Percentiles rank a stretch among this genome's conserved stretches.
Conservation (phyloP, 2,329 filamentous ascomycete species). For the Aspergillus viridinutans region DNA sequence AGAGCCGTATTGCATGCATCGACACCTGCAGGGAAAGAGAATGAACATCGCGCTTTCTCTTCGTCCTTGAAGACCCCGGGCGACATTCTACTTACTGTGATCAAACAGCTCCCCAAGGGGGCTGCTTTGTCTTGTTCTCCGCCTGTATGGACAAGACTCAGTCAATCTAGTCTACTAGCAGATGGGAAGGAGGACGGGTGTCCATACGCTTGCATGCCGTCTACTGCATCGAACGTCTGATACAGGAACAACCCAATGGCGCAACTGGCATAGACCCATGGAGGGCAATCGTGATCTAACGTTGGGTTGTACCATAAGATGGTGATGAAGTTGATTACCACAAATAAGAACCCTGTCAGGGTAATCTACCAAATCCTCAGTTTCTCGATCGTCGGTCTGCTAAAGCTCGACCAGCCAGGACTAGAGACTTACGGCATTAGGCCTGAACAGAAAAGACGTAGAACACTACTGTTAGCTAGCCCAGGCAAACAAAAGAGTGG, state of each 20-base stretch:
- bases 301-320: slow-evolving; percentile 95
- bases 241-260: slow-evolving; percentile 87
- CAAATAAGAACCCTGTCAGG: slow-evolving; percentile 82
- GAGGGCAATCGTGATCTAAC: slow-evolving; percentile 85
- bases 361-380: slow-evolving; percentile 59
- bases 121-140: slow-evolving; percentile 86
- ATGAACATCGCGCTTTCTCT: background rate
- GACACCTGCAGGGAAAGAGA: slow-evolving; percentile 51
- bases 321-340: slow-evolving; percentile 84
- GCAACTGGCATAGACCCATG: slow-evolving; percentile 95
- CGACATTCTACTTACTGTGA: slow-evolving; percentile 57
- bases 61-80: background rate
- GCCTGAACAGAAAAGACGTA: slow-evolving; percentile 28
- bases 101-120: slow-evolving; percentile 96
- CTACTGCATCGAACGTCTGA: slow-evolving; percentile 97
- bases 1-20: slow-evolving; percentile 96
- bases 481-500: background rate
- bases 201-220: slow-evolving; percentile 82
- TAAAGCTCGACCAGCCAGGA: slow-evolving; percentile 5
- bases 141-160: slow-evolving; percentile 43
- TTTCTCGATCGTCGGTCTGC: slow-evolving; percentile 4
- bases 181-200: background rate
- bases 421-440: slow-evolving; percentile 45
- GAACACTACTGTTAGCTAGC: slow-evolving; percentile 11
- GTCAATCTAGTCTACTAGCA: slow-evolving; percentile 2